phyloP scores from a whole-genome alignment of 257 asterid genomes.

The Rubia yunnanensis region DNA sequence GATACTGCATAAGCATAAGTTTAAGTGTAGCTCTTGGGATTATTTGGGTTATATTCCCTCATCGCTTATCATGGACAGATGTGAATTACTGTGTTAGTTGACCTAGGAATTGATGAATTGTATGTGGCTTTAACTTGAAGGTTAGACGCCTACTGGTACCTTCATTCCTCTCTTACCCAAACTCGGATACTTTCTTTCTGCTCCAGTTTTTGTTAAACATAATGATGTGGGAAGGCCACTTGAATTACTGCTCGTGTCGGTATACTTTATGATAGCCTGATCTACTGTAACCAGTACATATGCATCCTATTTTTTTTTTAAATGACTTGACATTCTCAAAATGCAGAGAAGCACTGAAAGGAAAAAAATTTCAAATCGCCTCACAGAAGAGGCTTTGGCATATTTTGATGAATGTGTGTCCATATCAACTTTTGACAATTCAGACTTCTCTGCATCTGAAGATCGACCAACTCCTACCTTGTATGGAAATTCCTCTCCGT shows the following conservation, averaged over 20 bases:
- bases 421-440: slow-evolving; percentile 85
- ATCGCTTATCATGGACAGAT: not conserved
- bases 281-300: not conserved
- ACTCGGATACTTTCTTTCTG: not conserved
- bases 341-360: slow-evolving; percentile 78
- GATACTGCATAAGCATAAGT: not conserved
- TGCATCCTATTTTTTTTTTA: not conserved
- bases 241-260: not conserved
- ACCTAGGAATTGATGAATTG: not conserved
- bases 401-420: slow-evolving; percentile 93
- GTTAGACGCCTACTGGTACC: not conserved
- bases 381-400: slow-evolving; percentile 86
- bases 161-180: not conserved
- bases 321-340: slow-evolving; percentile 16
- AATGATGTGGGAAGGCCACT: not conserved
- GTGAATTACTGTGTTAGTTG: not conserved
- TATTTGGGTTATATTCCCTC: not conserved
- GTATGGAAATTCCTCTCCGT: slow-evolving; percentile 23
- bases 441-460: slow-evolving; percentile 94
- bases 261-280: not conserved
- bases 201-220: not conserved
- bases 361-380: slow-evolving; percentile 62
- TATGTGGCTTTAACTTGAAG: not conserved
- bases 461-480: slow-evolving; percentile 45
- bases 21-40: not conserved